These are phyloP conservation scores for Scedosporium minutisporum DNA, from an alignment of 2,329 filamentous ascomycete genomes.

Conservation along the genomic window DNA sequence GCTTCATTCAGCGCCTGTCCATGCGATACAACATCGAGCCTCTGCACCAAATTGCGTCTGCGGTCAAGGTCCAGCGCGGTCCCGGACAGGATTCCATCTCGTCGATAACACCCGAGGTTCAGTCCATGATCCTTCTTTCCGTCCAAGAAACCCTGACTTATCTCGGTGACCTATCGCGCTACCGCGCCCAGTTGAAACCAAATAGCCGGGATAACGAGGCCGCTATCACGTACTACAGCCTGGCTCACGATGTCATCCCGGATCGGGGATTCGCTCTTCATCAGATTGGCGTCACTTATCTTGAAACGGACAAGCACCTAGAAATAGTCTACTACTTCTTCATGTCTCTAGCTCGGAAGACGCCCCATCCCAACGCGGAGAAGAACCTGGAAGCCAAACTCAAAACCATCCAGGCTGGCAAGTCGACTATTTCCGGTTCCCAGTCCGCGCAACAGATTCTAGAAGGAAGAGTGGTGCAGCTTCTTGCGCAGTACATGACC, in stretches of 20 bases:
- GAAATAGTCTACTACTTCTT: constrained; percentile 85
- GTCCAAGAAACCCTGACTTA: constrained; percentile 79
- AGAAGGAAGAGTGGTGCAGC: constrained; percentile 70
- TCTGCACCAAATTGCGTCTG: constrained; percentile 32
- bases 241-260: constrained; percentile 72
- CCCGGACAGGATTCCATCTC: constrained; percentile 32
- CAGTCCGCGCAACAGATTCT: constrained; percentile 55
- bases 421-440: constrained; percentile 14
- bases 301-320: constrained; percentile 69
- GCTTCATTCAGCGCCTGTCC: constrained; percentile 70
- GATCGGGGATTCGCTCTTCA: constrained; percentile 76
- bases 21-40: constrained; percentile 45
- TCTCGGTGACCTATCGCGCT: constrained; percentile 83
- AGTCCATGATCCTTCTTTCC: constrained; percentile 55
- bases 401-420: constrained; percentile 27
- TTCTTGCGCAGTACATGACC: constrained; percentile 77
- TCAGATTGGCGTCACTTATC: constrained; percentile 78
- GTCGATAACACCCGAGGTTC: constrained; percentile 38
- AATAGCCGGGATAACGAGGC: constrained; percentile 69
- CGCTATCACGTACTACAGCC: constrained; percentile 73
- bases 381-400: constrained; percentile 76
- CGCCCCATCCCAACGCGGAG: constrained; percentile 65
- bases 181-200: constrained; percentile 63
- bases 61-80: constrained; percentile 32
- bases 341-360: constrained; percentile 63